Evolutionary conservation across 352 stramenopile species (phyloP).

Genomic region (Phytophthora pisi): DNA sequence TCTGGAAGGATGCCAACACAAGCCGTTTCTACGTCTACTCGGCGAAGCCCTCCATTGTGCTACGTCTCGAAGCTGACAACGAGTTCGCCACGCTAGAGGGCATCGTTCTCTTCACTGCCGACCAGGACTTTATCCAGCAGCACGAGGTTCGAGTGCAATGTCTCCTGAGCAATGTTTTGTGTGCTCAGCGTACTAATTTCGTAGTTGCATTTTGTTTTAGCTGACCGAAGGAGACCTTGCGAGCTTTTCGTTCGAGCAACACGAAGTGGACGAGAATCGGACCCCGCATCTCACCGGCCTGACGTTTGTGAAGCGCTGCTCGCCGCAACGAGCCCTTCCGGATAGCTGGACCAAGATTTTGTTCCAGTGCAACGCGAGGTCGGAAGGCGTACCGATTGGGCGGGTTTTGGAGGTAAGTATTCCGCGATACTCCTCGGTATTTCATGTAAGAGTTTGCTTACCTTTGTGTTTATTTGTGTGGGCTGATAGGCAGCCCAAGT

Average conservation of each 20-base stretch:
- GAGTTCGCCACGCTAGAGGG: constrained; percentile 79
- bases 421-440: not conserved
- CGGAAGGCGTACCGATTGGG: constrained; percentile 64
- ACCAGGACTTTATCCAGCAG: constrained; percentile 55
- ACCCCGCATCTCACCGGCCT: constrained; percentile 60
- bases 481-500: constrained; percentile 35
- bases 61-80: constrained; percentile 54
- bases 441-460: constrained; percentile 2
- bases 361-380: constrained; percentile 79
- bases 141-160: constrained; percentile 57
- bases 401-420: constrained; percentile 62
- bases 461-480: not conserved
- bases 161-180: not conserved
- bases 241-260: constrained; percentile 77
- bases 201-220: constrained; percentile 25
- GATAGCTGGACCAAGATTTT: constrained; percentile 92
- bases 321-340: constrained; percentile 76
- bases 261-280: constrained; percentile 55
- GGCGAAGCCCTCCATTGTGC: constrained; percentile 74
- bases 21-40: constrained; percentile 84
- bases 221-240: constrained; percentile 78
- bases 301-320: constrained; percentile 76
- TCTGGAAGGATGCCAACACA: constrained; percentile 90
- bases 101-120: constrained; percentile 57
- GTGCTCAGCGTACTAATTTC: not conserved